Evolutionary conservation across 1,284 basidiomycete species (phyloP), one percentile per base, ranked within the genome.

Genomic region (Malassezia slooffiae): DNA sequence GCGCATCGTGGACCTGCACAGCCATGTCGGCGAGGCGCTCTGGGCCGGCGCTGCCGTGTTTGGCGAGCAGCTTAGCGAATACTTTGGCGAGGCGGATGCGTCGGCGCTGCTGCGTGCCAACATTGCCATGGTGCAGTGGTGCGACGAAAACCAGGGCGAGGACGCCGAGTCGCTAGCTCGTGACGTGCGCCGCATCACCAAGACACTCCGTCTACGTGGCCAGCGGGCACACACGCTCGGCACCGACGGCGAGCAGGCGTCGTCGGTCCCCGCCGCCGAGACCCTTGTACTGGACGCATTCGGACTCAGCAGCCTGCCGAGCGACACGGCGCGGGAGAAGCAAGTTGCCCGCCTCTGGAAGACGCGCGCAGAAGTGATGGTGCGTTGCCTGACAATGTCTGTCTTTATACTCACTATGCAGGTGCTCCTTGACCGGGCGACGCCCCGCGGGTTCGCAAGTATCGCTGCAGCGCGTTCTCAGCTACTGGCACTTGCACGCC

Each of bases 361-460:
- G 37, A 86, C 83, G 54, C 85, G 83, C 23, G 87, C 87, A 24
- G 49, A 61, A 17, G 60, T 62, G 9, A 50, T 66, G 15, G 64
- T 95, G 41, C n/a, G n/a, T n/a, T n/a, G n/a, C n/a, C n/a, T n/a
- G n/a, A n/a, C n/a, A n/a, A n/a, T n/a, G n/a, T n/a, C n/a, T n/a
- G n/a, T n/a, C n/a, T n/a, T n/a, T n/a, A n/a, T n/a, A n/a, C n/a
- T n/a, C n/a, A n/a, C n/a, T n/a, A n/a, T n/a, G n/a, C n/a, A n/a
- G n/a, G n/a, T n/a, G n/a, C 73, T 97, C 30, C 81, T 96, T 48
- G 91, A 99, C 67, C 80, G 85, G 41, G 82, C 79, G 33, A 83
- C 81, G 2, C 75, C 75, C 16, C 73, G 75, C 27, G 88, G 88
- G 0, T 96, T 93, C 70, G 77, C 81, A 50, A 75, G 76, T 31